Conservation (phyloP, 441 rosid species). For the Euphorbia schlechtendalii region DNA sequence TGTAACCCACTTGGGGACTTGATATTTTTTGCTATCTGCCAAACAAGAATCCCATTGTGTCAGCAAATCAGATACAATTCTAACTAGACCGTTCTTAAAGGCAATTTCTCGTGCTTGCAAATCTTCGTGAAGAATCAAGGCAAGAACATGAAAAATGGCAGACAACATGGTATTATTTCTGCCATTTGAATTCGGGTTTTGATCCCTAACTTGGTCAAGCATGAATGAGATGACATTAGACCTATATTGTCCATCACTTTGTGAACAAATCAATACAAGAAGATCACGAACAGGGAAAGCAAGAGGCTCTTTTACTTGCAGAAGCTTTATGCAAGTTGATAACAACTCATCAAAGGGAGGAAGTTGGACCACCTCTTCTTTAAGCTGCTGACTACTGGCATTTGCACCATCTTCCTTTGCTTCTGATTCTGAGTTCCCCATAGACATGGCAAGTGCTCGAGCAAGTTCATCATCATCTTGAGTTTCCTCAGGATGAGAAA, state of each 20-base stretch:
- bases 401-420: constrained; percentile 53
- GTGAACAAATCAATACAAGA: constrained; percentile 79
- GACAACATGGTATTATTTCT: constrained; percentile 50
- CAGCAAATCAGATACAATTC: constrained; percentile 66
- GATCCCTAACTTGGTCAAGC: constrained; percentile 64
- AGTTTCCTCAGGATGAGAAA: constrained; percentile 86
- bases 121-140: constrained; percentile 92
- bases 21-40: constrained; percentile 39
- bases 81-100: constrained; percentile 61
- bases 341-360: constrained; percentile 90
- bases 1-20: constrained; percentile 92
- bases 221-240: constrained; percentile 69
- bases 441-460: constrained; percentile 97
- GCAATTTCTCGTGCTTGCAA: constrained; percentile 75
- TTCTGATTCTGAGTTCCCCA: constrained; percentile 87
- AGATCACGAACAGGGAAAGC: constrained; percentile 93
- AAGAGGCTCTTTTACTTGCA: constrained; percentile 85
- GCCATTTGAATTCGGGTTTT: constrained; percentile 44
- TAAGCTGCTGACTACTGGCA: constrained; percentile 44
- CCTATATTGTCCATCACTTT: constrained; percentile 85
- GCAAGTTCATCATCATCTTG: constrained; percentile 99
- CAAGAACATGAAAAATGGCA: constrained; percentile 84
- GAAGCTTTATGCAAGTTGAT: constrained; percentile 76
- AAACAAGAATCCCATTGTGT: constrained; percentile 65
- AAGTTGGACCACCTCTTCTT: constrained; percentile 73